Evolutionary conservation across 192 early-diverging fungal species (phyloP).

Genomic region (Mortierella antarctica): DNA sequence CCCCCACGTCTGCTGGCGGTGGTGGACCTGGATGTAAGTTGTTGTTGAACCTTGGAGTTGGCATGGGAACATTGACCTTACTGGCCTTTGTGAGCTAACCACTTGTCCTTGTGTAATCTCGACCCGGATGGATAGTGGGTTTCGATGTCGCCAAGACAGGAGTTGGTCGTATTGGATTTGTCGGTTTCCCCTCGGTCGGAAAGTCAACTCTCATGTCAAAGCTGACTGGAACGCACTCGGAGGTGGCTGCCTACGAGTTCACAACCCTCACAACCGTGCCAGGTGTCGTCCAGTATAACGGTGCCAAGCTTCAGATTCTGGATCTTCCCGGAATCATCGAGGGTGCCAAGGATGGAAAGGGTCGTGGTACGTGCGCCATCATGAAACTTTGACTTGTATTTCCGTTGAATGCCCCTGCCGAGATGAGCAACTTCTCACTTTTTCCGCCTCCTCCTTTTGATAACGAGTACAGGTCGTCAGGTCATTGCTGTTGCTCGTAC

Average conservation of each 20-base stretch:
- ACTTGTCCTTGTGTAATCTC: neutral
- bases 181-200: conserved; percentile 98
- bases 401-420: conserved; percentile 17
- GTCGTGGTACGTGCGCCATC: conserved; percentile 78
- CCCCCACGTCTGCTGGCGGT: conserved; percentile 85
- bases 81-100: neutral
- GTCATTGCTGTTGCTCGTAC: conserved; percentile 98
- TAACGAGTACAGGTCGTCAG: conserved; percentile 62
- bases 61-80: conserved; percentile 1
- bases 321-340: conserved; percentile 99
- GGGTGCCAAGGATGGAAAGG: conserved; percentile 99
- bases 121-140: conserved; percentile 65
- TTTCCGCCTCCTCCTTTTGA: neutral
- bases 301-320: conserved; percentile 98
- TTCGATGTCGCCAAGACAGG: conserved; percentile 99
- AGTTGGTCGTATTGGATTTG: conserved; percentile 97
- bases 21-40: conserved; percentile 82
- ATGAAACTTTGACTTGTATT: conserved; percentile 31
- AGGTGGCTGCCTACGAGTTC: conserved; percentile 97
- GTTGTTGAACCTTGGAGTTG: neutral
- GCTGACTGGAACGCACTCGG: conserved; percentile 95
- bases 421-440: neutral
- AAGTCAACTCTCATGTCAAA: conserved; percentile 99
- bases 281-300: conserved; percentile 96
- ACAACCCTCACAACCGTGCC: conserved; percentile 99